Base-by-base conservation (phyloP, 2,329 filamentous ascomycete species). In the Ceratocystis huliohia region DNA sequence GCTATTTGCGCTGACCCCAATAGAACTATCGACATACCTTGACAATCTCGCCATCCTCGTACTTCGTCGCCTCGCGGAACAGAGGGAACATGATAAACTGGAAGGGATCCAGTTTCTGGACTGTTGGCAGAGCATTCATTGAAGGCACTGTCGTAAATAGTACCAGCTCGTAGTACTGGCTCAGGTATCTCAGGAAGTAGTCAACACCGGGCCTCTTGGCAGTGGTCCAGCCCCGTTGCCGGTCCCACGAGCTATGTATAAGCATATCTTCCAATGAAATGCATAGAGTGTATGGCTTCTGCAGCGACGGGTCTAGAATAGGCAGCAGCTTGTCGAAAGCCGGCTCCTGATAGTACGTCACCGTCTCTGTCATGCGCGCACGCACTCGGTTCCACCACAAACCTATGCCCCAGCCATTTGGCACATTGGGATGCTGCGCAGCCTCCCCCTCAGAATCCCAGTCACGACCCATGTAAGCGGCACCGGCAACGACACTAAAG, bases 151-250 rank as follows among this genome's bases (percentile, higher is more conserved):
- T 89, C 41, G 94, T 99, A 79, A 97, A 99, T 70, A 99, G 85
- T 64, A 97, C 94, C 65, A 99, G 81, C 76, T 99, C 94, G 74
- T 96, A 99, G 81, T 99, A 97, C 76, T 96, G 92, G 77, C 89
- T 93, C 62, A 99, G 83, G 76, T 99, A 99, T 73, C 90, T 89
- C 70, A 99, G 79, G 79, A 99, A 99, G 79, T 99, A 99, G 78
- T 99, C 94, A 69, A 95, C 84, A 59, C 94, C 94, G 45, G 94
- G 94, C 63, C 94, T 85, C 80, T 99, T 99, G 33, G 94, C 94
- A 69, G 95, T 83, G 71, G 93, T 86, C 91, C 94, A 99, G 68
- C 94, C 94, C 73, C 96, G 88, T 74, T 97, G 90, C 67, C 93
- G 85, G 28, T 86, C 84, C 94, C 94, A 99, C 74, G 96, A 91